Percentiles rank a stretch among this genome's conserved stretches.
Evolutionary conservation across 164 flowering plant genomes (phyloP).

Genomic region (Macadamia integrifolia): DNA sequence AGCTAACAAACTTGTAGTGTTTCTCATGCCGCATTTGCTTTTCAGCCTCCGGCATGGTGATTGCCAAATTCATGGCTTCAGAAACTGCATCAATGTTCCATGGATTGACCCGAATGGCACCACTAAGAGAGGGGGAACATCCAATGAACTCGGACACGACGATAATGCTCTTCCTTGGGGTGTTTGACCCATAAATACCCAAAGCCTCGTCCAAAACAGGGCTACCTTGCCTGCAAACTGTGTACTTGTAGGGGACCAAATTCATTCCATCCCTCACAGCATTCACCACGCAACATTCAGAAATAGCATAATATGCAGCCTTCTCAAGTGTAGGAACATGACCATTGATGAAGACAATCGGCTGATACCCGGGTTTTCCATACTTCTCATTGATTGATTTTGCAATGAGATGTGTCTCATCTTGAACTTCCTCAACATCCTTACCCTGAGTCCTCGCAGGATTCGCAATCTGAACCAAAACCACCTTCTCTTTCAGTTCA

Average conservation of each 20-base stretch:
- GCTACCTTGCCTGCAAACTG: constrained; percentile 17
- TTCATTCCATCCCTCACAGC: constrained; percentile 20
- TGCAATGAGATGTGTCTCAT: constrained; percentile 19
- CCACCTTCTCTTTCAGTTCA: constrained; percentile 26
- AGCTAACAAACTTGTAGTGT: neutral
- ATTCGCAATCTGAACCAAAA: constrained; percentile 52
- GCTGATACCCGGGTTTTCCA: constrained; percentile 35
- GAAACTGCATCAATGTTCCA: neutral
- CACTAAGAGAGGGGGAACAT: neutral
- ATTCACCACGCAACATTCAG: constrained; percentile 19
- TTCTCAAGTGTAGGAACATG: constrained; percentile 34
- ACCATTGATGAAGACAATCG: constrained; percentile 34
- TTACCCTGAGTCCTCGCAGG: constrained; percentile 46
- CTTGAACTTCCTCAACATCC: constrained; percentile 35
- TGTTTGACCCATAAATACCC: neutral
- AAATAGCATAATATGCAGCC: constrained; percentile 38
- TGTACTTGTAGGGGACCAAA: constrained; percentile 14
- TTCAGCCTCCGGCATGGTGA: neutral
- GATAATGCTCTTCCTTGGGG: constrained; percentile 12
- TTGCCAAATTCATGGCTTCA: constrained; percentile 2
- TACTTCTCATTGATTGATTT: constrained; percentile 13
- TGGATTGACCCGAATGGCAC: neutral
- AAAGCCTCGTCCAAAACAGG: neutral
- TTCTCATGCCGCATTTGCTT: neutral
- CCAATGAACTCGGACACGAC: constrained; percentile 19